phyloP scores from a whole-genome alignment of 345 rosid species.

The Citrus mangshanensis region DNA sequence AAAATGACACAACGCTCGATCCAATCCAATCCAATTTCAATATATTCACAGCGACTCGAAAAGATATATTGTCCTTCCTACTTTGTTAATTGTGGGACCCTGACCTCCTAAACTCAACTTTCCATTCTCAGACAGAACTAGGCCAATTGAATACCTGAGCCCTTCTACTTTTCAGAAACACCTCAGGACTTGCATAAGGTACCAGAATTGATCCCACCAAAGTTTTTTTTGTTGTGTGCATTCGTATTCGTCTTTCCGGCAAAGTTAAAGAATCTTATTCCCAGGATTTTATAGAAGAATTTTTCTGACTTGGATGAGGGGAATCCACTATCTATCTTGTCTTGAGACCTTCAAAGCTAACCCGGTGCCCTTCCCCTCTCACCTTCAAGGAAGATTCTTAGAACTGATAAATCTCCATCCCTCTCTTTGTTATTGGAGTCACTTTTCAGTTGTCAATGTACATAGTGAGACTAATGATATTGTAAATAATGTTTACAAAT shows the following conservation, averaged over 20 bases:
- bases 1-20: conserved; percentile 25
- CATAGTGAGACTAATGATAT: conserved; percentile 23
- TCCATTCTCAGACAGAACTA: conserved; percentile 45
- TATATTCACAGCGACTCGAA: conserved; percentile 52
- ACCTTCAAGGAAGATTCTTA: conserved; percentile 57
- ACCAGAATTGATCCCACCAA: conserved; percentile 73
- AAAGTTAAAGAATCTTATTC: conserved; percentile 87
- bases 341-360: conserved; percentile 37
- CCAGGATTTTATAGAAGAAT: conserved; percentile 33
- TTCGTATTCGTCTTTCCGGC: conserved; percentile 44
- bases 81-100: conserved; percentile 46
- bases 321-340: conserved; percentile 62
- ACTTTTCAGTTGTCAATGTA: conserved; percentile 36
- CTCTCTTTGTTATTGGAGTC: conserved; percentile 34
- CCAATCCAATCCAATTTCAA: conserved; percentile 49
- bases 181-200: conserved; percentile 54
- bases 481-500: conserved; percentile 25
- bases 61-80: conserved; percentile 49
- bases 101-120: conserved; percentile 35
- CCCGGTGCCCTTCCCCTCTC: conserved; percentile 19
- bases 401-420: conserved; percentile 32
- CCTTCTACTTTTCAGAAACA: conserved; percentile 43
- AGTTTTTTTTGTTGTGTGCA: conserved; percentile 27
- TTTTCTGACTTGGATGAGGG: conserved; percentile 44
- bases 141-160: conserved; percentile 45